Conservation (phyloP, 2,329 filamentous ascomycete genomes). For the Aspergillus calidoustus region DNA sequence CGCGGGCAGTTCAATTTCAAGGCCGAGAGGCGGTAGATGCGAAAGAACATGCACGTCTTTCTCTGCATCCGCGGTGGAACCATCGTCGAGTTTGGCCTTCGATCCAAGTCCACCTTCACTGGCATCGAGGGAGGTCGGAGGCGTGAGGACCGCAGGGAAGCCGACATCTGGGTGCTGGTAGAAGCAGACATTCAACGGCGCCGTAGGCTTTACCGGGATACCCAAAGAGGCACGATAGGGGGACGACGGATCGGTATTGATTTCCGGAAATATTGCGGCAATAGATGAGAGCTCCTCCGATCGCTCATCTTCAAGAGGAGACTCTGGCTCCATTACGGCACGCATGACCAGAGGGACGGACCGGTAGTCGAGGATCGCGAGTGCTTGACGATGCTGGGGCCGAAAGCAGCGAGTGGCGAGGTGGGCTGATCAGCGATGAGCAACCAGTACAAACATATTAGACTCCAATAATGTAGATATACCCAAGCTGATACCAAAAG, state of each 20-base stretch:
- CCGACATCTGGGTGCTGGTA: slow-evolving; percentile 40
- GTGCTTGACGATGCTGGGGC: slow-evolving; percentile 1
- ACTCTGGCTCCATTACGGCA: slow-evolving; percentile 43
- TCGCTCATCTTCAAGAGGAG: slow-evolving; percentile 58
- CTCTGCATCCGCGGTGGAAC: slow-evolving; percentile 22
- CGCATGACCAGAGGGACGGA: slow-evolving; percentile 8
- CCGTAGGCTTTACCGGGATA: slow-evolving; percentile 59
- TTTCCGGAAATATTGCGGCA: slow-evolving; percentile 66
- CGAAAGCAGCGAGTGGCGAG: slow-evolving; percentile 20
- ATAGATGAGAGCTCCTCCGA: slow-evolving; percentile 64
- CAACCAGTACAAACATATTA: slow-evolving; percentile 16
- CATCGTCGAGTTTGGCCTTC: slow-evolving; percentile 31
- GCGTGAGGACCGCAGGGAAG: slow-evolving; percentile 42
- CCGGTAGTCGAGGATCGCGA: neutral
- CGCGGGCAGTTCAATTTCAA: slow-evolving; percentile 58
- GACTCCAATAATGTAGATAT: slow-evolving; percentile 2
- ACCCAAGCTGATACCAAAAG: slow-evolving; percentile 8
- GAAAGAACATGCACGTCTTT: slow-evolving; percentile 53
- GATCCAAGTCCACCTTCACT: slow-evolving; percentile 25
- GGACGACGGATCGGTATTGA: slow-evolving; percentile 52
- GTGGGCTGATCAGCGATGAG: slow-evolving; percentile 14
- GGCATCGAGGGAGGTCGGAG: slow-evolving; percentile 47
- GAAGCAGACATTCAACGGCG: slow-evolving; percentile 55
- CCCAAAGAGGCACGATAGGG: slow-evolving; percentile 59
- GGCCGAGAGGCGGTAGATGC: slow-evolving; percentile 60